Conservation (phyloP, 164 flowering plant genomes). For the Platanus orientalis region DNA sequence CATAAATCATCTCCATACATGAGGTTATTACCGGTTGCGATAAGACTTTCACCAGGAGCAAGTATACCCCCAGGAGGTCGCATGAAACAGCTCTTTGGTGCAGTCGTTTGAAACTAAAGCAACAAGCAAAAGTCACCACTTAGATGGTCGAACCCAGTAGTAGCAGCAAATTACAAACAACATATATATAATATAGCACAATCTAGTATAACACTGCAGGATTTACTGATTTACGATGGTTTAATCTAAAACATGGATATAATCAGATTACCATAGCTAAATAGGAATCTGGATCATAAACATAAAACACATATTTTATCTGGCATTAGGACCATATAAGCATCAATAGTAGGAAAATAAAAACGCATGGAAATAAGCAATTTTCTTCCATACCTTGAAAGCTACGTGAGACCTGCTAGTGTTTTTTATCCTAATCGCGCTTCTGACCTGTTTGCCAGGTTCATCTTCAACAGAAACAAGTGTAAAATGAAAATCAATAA, state of each 20-base stretch:
- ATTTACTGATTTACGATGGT: not conserved
- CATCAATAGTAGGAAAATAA: not conserved
- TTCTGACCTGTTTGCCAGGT: conserved; percentile 85
- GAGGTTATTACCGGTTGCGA: conserved; percentile 35
- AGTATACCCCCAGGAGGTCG: conserved; percentile 95
- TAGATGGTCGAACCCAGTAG: not conserved
- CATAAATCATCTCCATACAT: not conserved
- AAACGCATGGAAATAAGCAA: not conserved
- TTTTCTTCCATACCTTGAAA: conserved; percentile 59
- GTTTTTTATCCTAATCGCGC: conserved; percentile 84
- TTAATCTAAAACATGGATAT: not conserved
- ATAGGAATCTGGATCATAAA: not conserved
- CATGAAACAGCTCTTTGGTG: conserved; percentile 97
- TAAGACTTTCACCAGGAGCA: conserved; percentile 75
- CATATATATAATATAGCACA: not conserved
- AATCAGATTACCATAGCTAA: not conserved
- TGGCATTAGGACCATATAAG: not conserved
- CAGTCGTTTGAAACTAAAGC: conserved; percentile 88
- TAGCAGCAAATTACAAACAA: not conserved
- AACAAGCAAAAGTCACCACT: not conserved
- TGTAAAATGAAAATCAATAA: conserved; percentile 13
- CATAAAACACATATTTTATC: not conserved
- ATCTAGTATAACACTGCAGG: not conserved
- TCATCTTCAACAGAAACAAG: conserved; percentile 55
- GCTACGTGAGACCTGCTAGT: conserved; percentile 82